phyloP scores from a whole-genome alignment of 1,284 basidiomycete genomes.

The Tilletia horrida region DNA sequence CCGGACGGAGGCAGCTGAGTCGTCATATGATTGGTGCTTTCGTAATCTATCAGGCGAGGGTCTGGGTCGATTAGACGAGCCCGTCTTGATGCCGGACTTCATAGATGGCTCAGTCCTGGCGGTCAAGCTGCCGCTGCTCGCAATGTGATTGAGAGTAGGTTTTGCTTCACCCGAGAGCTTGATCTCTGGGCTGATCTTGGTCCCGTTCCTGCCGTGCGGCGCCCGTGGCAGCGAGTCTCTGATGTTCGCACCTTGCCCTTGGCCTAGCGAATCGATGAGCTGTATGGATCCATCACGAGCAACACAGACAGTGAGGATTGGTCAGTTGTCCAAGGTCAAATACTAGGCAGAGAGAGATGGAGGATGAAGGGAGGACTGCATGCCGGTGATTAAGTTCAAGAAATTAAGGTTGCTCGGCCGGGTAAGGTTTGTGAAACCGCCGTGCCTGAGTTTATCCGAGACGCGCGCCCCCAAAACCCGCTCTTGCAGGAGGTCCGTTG shows the following conservation, averaged over 20 bases:
- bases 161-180: not conserved
- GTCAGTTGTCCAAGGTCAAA: not conserved
- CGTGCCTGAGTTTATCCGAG: too few species aligned
- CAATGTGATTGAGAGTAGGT: too few species aligned
- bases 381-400: not conserved
- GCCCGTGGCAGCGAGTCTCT: conserved; percentile 1
- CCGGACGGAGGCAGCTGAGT: not conserved
- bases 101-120: too few species aligned
- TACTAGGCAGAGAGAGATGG: not conserved
- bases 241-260: conserved; percentile 5
- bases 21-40: not conserved
- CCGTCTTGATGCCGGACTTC: not conserved
- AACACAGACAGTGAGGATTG: not conserved
- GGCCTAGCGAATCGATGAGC: conserved; percentile 15
- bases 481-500: too few species aligned
- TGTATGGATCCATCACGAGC: not conserved
- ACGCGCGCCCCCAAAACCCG: too few species aligned
- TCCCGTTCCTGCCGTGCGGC: conserved; percentile 9
- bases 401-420: too few species aligned
- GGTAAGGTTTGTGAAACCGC: too few species aligned
- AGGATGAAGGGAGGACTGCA: too few species aligned
- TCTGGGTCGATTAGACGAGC: conserved; percentile 7
- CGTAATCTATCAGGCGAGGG: conserved; percentile 5
- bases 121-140: too few species aligned
- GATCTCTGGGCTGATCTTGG: not conserved